Base-by-base conservation (phyloP, 2,329 filamentous ascomycete genomes). In the Cercospora beticola region DNA sequence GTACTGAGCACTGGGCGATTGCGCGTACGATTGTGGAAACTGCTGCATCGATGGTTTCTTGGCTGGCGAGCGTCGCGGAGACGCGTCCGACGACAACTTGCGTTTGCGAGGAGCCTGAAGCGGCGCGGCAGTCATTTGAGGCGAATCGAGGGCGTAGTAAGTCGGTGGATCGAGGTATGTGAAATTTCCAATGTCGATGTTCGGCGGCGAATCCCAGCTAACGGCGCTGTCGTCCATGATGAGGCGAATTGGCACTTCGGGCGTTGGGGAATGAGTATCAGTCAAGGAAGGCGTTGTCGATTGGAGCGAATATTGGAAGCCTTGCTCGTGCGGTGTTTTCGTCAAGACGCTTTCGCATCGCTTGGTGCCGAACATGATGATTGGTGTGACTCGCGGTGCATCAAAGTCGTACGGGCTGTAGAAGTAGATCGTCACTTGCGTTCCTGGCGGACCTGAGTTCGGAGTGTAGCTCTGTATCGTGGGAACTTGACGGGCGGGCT, bases 321-420 rank as follows among this genome's bases (percentile, higher is more conserved):
- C 83, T 21, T 87, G 86, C 72, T 86, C 80, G 84, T 77, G 82
- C 84, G 77, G 65, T 4, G 74, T 74, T 77, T 90, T 89, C 57
- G 87, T 85, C 26, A 93, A 84, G 66, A 89, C 86, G 67, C 89
- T 89, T 65, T 87, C 84, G 79, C 89, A 90, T 78, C 89, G 89
- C 75, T 91, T 88, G n/a, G 86, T 85, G n/a, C 92, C 93, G 79
- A 97, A 96, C 58, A 89, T 86, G 65, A 97, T 80, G 75, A 92
- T 89, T 77, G 83, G 70, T 31, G 71, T 74, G 18, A 77, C 76
- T 68, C 74, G 75, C 83, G 85, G 68, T 84, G 86, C 79, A 89
- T 86, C 67, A 69, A 97, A 81, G 76, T 97, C 90, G 81, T 92
- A 92, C 69, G 89, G 86, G 54, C 91, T 90, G 63, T 89, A 88